phyloP scores from a whole-genome alignment of 164 flowering plant species.

The Macadamia tetraphylla region DNA sequence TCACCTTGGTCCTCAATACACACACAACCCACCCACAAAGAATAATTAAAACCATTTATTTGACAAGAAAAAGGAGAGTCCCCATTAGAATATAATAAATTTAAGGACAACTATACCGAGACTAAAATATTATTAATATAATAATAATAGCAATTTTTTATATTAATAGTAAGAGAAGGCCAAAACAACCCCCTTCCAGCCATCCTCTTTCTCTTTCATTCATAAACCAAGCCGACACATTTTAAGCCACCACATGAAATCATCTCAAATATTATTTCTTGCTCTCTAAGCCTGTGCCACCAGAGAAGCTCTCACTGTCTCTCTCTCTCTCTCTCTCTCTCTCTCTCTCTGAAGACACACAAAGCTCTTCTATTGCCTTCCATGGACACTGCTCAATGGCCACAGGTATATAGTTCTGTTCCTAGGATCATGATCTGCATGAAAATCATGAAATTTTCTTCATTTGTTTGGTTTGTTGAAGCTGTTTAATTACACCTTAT shows the following conservation, averaged over 20 bases:
- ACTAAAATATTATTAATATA: not conserved
- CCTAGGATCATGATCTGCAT: not conserved
- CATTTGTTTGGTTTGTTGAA: not conserved
- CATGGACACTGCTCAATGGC: slow-evolving; percentile 85
- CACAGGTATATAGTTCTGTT: slow-evolving; percentile 47
- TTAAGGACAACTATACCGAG: not conserved
- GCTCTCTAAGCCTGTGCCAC: slow-evolving; percentile 14
- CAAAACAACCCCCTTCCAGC: slow-evolving; percentile 6
- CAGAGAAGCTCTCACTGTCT: not conserved
- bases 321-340: no score
- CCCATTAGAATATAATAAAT: not conserved
- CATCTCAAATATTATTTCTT: slow-evolving; percentile 22
- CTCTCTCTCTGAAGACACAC: slow-evolving; percentile 5
- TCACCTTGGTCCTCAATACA: not conserved
- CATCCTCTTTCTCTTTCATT: slow-evolving; percentile 5
- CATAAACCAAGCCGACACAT: slow-evolving; percentile 6
- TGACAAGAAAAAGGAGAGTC: not conserved
- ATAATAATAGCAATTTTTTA: not conserved
- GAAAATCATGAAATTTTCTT: not conserved
- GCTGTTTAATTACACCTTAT: not conserved
- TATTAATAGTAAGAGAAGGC: not conserved
- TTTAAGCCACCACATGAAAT: slow-evolving; percentile 9
- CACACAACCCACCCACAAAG: not conserved
- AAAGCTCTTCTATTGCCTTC: slow-evolving; percentile 16
- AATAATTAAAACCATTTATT: no score